phyloP scores from a whole-genome alignment of 1,284 basidiomycete genomes.

The Erythrobasidium hasegawianum region DNA sequence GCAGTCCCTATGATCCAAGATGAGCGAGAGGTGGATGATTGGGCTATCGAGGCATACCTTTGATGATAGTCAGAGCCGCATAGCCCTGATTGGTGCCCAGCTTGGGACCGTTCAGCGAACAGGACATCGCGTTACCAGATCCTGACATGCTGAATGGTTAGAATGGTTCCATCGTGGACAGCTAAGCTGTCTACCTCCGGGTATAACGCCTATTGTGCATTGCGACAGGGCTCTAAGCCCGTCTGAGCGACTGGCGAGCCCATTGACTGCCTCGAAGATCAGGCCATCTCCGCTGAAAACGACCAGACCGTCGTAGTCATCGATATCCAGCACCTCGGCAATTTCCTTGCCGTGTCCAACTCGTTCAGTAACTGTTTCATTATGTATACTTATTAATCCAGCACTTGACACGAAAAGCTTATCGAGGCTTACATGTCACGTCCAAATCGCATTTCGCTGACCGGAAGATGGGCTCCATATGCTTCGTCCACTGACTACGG shows the following conservation, averaged over 20 bases:
- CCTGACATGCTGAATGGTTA: slow-evolving; percentile 46
- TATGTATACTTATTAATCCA: too few species aligned
- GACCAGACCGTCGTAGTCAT: slow-evolving; percentile 69
- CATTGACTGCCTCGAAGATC: slow-evolving; percentile 88
- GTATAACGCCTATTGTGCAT: slow-evolving; percentile 78
- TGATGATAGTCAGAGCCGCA: slow-evolving; percentile 78
- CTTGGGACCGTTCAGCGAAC: slow-evolving; percentile 51
- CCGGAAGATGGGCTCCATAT: slow-evolving; percentile 72
- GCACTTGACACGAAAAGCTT: too few species aligned
- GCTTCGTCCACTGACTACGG: slow-evolving; percentile 58
- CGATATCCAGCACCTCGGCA: slow-evolving; percentile 59
- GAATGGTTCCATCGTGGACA: slow-evolving; percentile 46
- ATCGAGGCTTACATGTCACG: slow-evolving; percentile 1
- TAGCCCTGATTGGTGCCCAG: slow-evolving; percentile 69
- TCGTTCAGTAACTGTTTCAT: slow-evolving; percentile 67
- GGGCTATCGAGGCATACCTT: slow-evolving; percentile 64
- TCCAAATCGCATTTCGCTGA: slow-evolving; percentile 62
- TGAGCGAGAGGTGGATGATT: too few species aligned
- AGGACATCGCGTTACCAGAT: slow-evolving; percentile 51
- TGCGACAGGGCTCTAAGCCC: slow-evolving; percentile 63
- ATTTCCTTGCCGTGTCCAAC: slow-evolving; percentile 69
- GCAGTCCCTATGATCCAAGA: slow-evolving; percentile 56
- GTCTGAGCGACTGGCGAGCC: slow-evolving; percentile 69
- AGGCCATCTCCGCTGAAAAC: slow-evolving; percentile 85
- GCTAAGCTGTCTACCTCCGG: slow-evolving; percentile 61